phyloP scores from a whole-genome alignment of 2,329 filamentous ascomycete species.

The Fusarium sulawesiense region DNA sequence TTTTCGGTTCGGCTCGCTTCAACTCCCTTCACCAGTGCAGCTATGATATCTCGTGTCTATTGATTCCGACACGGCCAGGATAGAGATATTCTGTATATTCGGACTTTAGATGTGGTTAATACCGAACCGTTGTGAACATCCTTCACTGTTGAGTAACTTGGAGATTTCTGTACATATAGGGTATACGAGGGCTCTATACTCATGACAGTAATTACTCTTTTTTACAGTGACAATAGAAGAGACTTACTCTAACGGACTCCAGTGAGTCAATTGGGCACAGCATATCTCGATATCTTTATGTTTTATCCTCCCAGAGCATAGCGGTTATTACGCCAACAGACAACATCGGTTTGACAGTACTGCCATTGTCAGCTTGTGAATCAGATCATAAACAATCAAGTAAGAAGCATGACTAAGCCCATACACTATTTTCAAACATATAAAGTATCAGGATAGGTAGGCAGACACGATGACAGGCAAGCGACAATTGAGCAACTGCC shows the following conservation, averaged over 20 bases:
- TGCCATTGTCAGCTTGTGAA: background rate
- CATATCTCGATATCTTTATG: background rate
- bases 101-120: background rate
- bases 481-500: background rate
- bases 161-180: background rate
- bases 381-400: background rate
- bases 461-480: background rate
- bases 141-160: background rate
- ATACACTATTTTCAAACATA: background rate
- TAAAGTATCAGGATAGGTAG: background rate
- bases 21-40: background rate
- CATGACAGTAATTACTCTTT: background rate
- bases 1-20: conserved; percentile 15
- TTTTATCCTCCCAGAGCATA: background rate
- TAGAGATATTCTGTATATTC: no score
- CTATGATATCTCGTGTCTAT: background rate
- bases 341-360: background rate
- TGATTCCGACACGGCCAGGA: background rate
- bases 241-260: background rate
- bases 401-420: background rate
- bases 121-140: no score
- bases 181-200: background rate
- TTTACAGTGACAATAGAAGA: background rate
- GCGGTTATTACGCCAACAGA: background rate
- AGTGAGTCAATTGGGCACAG: background rate